Base-by-base conservation (phyloP, 352 stramenopile species). In the Phytophthora pisi region DNA sequence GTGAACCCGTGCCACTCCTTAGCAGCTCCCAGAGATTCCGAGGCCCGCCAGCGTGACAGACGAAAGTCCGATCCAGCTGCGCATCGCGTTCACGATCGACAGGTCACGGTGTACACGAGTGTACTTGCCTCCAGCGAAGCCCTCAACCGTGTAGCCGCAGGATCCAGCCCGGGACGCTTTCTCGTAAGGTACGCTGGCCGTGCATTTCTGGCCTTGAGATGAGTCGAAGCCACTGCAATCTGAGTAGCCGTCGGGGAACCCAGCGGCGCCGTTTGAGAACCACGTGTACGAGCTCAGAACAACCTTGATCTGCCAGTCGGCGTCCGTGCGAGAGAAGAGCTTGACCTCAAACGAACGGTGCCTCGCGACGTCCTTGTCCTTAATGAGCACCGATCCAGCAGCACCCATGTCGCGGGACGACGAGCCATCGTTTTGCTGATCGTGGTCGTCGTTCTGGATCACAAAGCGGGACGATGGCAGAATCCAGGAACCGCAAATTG, bases 371-470 rank as follows among this genome's bases (percentile, higher is more conserved):
- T 88, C 56, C 51, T 82, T 78, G 36, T 74, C 72, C 50, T 82
- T 84, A 43, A 93, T 63, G 10, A 91, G 64, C 0, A 93, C 66
- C 2, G 78, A 90, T 2, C 83, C 84, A 30, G 75, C 66, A 45
- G 78, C 65, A 0, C 75, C 70, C 84, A 93, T 93, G 34, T 86
- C 68, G 4, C 84, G 80, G 15, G 81, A 73, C 1, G 55, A 74
- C 7, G 78, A 89, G 16, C 78, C 83, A 0, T 73, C 66, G 46
- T 65, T 72, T 51, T 93, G 81, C 57, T 93, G 85, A 69, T 93
- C 85, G 60, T 88, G 78, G 61, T 91, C 83, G 31, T 92, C 85
- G 62, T 92, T 93, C 59, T 93, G 85, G 8, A 93, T 73, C 43
- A 90, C 85, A 24, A 90, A 89, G 0, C 85, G 78, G 20, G 78